Percentiles rank a stretch among this genome's conserved stretches.
Conservation (phyloP, 768 basidiomycete genomes). For the Lentinula boryana region DNA sequence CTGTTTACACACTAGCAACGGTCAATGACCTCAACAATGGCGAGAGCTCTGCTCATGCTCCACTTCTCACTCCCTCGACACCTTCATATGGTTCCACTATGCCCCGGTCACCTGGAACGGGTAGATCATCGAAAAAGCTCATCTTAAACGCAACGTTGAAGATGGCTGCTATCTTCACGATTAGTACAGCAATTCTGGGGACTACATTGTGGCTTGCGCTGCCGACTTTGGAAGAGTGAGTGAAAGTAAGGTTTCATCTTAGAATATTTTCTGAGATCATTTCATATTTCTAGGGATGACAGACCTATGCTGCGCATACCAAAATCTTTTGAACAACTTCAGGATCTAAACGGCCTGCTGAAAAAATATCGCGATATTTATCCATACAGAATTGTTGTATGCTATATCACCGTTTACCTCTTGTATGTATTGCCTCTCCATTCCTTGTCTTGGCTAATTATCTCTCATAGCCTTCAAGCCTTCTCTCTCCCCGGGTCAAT, state of each 20-base stretch:
- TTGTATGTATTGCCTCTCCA: conserved; percentile 54
- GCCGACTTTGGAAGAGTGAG: conserved; percentile 74
- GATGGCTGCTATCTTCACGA: conserved; percentile 71
- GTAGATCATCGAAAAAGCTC: conserved; percentile 45
- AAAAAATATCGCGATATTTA: conserved; percentile 92
- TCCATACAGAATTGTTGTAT: conserved; percentile 78
- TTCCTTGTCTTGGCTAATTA: not conserved
- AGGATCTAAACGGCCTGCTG: conserved; percentile 76
- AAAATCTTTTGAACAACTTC: conserved; percentile 81
- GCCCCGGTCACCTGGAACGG: conserved; percentile 25
- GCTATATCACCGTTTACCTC: conserved; percentile 85
- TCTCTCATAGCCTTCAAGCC: conserved; percentile 75
- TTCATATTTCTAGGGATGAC: conserved; percentile 51
- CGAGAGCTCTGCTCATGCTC: conserved; percentile 26
- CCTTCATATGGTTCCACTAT: conserved; percentile 48
- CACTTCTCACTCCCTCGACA: conserved; percentile 38
- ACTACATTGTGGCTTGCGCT: conserved; percentile 77
- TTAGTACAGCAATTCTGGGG: conserved; percentile 66
- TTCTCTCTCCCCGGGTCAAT: conserved; percentile 96
- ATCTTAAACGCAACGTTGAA: conserved; percentile 80
- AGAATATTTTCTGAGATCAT: conserved; percentile 8
- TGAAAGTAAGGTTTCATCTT: conserved; percentile 11
- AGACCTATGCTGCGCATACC: conserved; percentile 74
- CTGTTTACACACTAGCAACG: conserved; percentile 62
- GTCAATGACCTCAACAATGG: conserved; percentile 29